Evolutionary conservation across 495 filamentous ascomycete species (phyloP).

Genomic region (Aspergillus sclerotioniger): DNA sequence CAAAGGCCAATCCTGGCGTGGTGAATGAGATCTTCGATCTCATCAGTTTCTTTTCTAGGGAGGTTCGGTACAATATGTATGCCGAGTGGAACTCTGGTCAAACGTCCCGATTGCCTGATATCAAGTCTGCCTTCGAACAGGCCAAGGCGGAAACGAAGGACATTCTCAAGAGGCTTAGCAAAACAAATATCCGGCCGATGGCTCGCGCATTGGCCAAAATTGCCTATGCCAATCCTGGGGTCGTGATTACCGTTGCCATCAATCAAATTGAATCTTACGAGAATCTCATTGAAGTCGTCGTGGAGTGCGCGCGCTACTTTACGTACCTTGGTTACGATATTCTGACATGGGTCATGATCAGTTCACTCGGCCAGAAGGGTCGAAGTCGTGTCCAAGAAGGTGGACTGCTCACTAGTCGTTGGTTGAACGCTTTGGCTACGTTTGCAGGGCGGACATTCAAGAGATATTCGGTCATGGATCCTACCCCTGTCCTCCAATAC

Average conservation of each 20-base stretch:
- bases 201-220: slow-evolving; percentile 83
- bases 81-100: slow-evolving; percentile 84
- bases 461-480: slow-evolving; percentile 75
- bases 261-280: slow-evolving; percentile 86
- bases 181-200: slow-evolving; percentile 80
- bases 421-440: slow-evolving; percentile 78
- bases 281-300: slow-evolving; percentile 88
- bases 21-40: slow-evolving; percentile 83
- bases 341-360: slow-evolving; percentile 83
- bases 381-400: slow-evolving; percentile 77
- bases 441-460: slow-evolving; percentile 88
- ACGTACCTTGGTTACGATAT: slow-evolving; percentile 91
- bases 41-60: slow-evolving; percentile 71
- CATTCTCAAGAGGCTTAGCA: slow-evolving; percentile 79
- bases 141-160: slow-evolving; percentile 74
- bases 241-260: slow-evolving; percentile 84
- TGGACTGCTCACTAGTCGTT: slow-evolving; percentile 82
- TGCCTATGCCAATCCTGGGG: slow-evolving; percentile 80
- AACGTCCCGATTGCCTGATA: slow-evolving; percentile 71
- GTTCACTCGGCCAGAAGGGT: slow-evolving; percentile 69
- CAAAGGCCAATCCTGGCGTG: slow-evolving; percentile 74
- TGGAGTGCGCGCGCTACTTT: slow-evolving; percentile 91
- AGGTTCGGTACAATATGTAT: slow-evolving; percentile 82
- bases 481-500: slow-evolving; percentile 83
- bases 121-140: slow-evolving; percentile 73